phyloP scores from a whole-genome alignment of 2,329 filamentous ascomycete genomes.

The Alternaria tenuissima region DNA sequence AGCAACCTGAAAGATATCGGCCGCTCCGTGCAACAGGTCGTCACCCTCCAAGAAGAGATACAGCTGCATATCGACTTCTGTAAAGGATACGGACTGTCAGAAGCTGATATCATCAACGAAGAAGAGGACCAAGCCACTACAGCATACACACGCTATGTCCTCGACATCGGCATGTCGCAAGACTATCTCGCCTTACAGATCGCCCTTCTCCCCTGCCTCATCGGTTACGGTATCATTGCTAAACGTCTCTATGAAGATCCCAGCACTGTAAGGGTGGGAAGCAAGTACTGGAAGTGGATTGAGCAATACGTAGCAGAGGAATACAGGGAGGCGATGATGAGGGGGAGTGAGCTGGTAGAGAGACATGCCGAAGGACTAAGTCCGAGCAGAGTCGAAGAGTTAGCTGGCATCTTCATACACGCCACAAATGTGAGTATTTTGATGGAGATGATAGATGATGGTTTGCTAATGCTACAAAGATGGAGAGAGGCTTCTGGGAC shows the following conservation, averaged over 20 bases:
- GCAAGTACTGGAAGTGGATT: conserved; percentile 90
- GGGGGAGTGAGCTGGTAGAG: conserved; percentile 78
- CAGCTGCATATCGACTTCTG: conserved; percentile 84
- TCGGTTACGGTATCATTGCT: conserved; percentile 88
- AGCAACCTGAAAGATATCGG: conserved; percentile 76
- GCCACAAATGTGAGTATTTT: conserved; percentile 74
- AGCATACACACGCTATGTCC: conserved; percentile 82
- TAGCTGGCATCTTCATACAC: conserved; percentile 84
- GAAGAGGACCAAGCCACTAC: conserved; percentile 83
- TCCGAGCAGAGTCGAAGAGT: conserved; percentile 77
- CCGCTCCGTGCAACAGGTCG: conserved; percentile 73
- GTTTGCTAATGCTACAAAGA: conserved; percentile 54
- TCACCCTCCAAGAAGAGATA: conserved; percentile 81
- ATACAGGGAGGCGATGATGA: conserved; percentile 75
- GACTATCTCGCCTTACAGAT: conserved; percentile 90
- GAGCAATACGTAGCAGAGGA: conserved; percentile 85
- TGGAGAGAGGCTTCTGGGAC: conserved; percentile 79
- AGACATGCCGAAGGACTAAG: conserved; percentile 76
- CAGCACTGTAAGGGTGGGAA: conserved; percentile 68
- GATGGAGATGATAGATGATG: not conserved
- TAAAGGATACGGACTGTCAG: conserved; percentile 77
- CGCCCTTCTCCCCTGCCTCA: conserved; percentile 82
- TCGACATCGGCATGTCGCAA: conserved; percentile 86
- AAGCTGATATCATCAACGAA: conserved; percentile 73
- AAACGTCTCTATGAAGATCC: conserved; percentile 71